A percentile compares a stretch with the other conserved stretches of the same genome.
These are phyloP conservation scores for Saccharomyces hybrid DNA, from an alignment of 1,139 yeast species.

Conservation along the genomic window DNA sequence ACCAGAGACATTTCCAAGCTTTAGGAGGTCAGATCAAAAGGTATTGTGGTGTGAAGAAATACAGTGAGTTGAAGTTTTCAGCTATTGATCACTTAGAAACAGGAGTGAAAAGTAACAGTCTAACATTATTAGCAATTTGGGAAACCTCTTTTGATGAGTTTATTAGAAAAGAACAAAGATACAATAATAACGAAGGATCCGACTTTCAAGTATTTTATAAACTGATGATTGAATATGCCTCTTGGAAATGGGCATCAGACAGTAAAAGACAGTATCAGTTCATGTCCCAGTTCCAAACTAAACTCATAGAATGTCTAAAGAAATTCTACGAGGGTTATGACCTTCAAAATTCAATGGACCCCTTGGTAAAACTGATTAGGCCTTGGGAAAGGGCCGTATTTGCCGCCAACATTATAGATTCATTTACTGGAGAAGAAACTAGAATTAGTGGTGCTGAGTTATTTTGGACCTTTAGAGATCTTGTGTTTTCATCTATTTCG, in stretches of 20 bases:
- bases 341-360: not conserved
- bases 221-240: not conserved
- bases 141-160: not conserved
- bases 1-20: not conserved
- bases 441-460: not conserved
- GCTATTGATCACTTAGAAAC: not conserved
- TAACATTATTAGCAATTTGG: not conserved
- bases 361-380: not conserved
- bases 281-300: not conserved
- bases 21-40: not conserved
- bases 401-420: not conserved
- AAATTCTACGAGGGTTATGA: not conserved
- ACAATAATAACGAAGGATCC: not conserved
- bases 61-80: not conserved
- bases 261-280: not conserved
- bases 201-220: not conserved
- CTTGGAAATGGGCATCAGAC: not conserved
- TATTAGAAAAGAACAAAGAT: not conserved
- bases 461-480: not conserved
- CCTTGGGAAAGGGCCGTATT: slow-evolving; percentile 1
- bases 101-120: not conserved
- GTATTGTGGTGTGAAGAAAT: not conserved
- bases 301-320: not conserved
- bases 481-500: not conserved
- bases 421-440: slow-evolving; percentile 1